Conservation (phyloP, 306 rosid species). For the Prunus campanulata region DNA sequence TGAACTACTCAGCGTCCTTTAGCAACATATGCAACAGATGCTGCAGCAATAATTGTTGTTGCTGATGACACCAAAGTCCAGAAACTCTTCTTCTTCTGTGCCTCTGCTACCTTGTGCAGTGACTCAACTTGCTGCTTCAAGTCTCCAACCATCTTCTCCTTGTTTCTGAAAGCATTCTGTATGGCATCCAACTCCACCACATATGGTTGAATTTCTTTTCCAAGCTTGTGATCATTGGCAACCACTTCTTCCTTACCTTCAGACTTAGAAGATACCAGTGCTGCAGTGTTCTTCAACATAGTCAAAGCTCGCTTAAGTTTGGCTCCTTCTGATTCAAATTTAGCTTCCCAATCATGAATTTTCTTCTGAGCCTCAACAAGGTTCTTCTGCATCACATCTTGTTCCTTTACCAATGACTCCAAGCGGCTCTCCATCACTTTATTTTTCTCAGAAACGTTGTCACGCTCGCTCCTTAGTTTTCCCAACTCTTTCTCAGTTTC, state of each 20-base stretch:
- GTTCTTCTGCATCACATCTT: slow-evolving; percentile 29
- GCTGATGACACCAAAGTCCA: slow-evolving; percentile 68
- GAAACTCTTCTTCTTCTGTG: slow-evolving; percentile 51
- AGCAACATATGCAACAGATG: slow-evolving; percentile 56
- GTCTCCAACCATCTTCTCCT: slow-evolving; percentile 54
- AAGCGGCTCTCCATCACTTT: slow-evolving; percentile 31
- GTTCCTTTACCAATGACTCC: slow-evolving; percentile 43
- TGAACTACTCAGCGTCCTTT: slow-evolving; percentile 53
- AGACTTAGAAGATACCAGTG: slow-evolving; percentile 28
- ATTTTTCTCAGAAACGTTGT: slow-evolving; percentile 30
- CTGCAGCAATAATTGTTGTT: slow-evolving; percentile 63
- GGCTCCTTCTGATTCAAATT: slow-evolving; percentile 33
- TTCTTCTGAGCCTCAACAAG: slow-evolving; percentile 30
- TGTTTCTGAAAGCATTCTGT: slow-evolving; percentile 53
- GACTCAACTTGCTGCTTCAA: slow-evolving; percentile 48
- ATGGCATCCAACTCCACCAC: slow-evolving; percentile 61
- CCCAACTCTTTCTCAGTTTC: slow-evolving; percentile 34
- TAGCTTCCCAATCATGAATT: slow-evolving; percentile 39
- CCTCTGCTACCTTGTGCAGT: slow-evolving; percentile 31
- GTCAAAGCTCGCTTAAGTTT: slow-evolving; percentile 41
- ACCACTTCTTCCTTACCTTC: slow-evolving; percentile 34
- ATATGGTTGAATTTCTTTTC: slow-evolving; percentile 39
- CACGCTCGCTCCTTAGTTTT: slow-evolving; percentile 24
- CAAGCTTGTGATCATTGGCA: slow-evolving; percentile 33
- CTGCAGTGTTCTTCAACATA: slow-evolving; percentile 59